Percentiles rank a stretch among this genome's conserved stretches.
phyloP scores from a whole-genome alignment of 2,329 filamentous ascomycete species.

The Paraphoma sp. region DNA sequence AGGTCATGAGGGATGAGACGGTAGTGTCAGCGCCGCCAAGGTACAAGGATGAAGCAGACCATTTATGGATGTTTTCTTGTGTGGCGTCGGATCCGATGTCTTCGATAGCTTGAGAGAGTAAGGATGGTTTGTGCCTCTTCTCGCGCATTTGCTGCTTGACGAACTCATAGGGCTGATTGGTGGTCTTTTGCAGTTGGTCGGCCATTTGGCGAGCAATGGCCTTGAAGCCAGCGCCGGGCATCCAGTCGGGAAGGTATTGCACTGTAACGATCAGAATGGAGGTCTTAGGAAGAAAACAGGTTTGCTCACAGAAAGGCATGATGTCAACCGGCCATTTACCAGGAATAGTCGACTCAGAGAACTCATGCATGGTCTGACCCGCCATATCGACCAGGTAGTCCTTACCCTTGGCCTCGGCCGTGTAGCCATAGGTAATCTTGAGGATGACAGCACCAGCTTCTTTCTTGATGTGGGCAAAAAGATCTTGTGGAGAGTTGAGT shows the following conservation, averaged over 20 bases:
- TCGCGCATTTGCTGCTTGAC: constrained; percentile 51
- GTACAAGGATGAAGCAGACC: constrained; percentile 53
- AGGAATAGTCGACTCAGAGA: constrained; percentile 50
- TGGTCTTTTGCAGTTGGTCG: constrained; percentile 35
- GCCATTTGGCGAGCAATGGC: constrained; percentile 48
- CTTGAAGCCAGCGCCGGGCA: constrained; percentile 57
- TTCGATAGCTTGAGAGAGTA: constrained; percentile 50
- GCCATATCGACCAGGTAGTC: constrained; percentile 57
- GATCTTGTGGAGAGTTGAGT: constrained; percentile 22
- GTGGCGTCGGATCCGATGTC: constrained; percentile 35
- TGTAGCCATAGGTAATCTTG: constrained; percentile 53
- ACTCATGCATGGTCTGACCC: constrained; percentile 49
- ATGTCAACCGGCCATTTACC: constrained; percentile 57
- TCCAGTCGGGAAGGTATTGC: constrained; percentile 54
- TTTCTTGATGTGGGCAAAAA: constrained; percentile 36
- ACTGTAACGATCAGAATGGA: constrained; percentile 23
- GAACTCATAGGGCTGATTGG: constrained; percentile 53
- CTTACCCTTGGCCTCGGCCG: constrained; percentile 45
- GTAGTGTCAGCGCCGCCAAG: constrained; percentile 56
- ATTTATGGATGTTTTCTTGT: constrained; percentile 49
- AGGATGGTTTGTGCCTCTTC: constrained; percentile 44
- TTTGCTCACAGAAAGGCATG: constrained; percentile 50
- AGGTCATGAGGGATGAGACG: constrained; percentile 50
- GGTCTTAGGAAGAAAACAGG: background rate
- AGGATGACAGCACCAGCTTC: constrained; percentile 37